Base-by-base conservation (phyloP, 495 filamentous ascomycete genomes). In the Lasiosphaeria hispida region DNA sequence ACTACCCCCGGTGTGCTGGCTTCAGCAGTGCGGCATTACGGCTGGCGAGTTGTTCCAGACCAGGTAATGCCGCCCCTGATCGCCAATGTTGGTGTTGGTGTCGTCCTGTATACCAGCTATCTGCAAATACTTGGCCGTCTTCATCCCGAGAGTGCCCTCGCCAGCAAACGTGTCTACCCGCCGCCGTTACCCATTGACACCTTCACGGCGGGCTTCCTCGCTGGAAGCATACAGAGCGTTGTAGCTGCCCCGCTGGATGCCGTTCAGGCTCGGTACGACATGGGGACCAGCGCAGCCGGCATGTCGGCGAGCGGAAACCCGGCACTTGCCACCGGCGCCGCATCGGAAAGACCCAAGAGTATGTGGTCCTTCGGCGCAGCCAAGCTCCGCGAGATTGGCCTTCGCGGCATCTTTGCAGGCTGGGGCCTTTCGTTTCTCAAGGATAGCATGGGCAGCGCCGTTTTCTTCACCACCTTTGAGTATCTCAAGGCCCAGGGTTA, bases 241-340 rank as follows among this genome's bases (percentile, higher is more conserved):
- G 72, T 93, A 18, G 92, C 91, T 0, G 90, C 92, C 0, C 92
- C 92, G 1, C 77, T 96, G n/a, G 92, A 96, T 67, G 92, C 92
- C 4, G 79, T 96, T 7, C 88, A 92, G 67, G 85, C 91, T 19
- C 83, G 91, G 42, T 88, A 91, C 60, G 84, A 87, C 48, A 85
- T 67, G 7, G 47, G 54, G 17, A 50, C 40, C 33, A 50, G 47
- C 37, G 62, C 57, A 0, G 67, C 52, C 7, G 65, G 63, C 34
- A 62, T 61, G 62, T 65, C 60, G 1, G 64, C 60, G 15, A 71
- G 61, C 34, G 60, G 66, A 10, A 69, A 60, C 33, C 48, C 65
- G 1, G 61, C 53, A 11, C 87, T 42, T 77, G 75, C 48, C 86
- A 91, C 45, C 81, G 83, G 84, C 7, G 83, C 82, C 2, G 55